Percentiles rank a stretch among this genome's conserved stretches.
phyloP scores from a whole-genome alignment of 2,329 filamentous ascomycete genomes.

The Sporothrix globosa region DNA sequence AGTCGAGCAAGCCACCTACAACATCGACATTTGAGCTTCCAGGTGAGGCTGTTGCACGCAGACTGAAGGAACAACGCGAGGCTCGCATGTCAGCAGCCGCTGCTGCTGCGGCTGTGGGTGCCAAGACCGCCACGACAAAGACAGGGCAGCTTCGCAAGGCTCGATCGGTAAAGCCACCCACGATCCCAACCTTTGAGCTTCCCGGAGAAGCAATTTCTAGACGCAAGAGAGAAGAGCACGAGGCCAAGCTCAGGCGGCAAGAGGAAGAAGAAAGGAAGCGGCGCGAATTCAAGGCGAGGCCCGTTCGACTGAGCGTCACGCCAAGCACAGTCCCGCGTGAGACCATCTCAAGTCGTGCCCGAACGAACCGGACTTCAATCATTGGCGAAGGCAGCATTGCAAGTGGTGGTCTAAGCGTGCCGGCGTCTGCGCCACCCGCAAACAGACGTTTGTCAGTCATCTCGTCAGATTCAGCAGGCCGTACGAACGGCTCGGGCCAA shows the following conservation, averaged over 20 bases:
- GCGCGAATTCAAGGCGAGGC: conserved; percentile 66
- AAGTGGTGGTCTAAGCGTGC: conserved; percentile 12
- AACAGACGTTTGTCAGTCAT: conserved; percentile 41
- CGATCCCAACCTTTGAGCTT: conserved; percentile 62
- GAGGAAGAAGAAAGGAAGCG: conserved; percentile 63
- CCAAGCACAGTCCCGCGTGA: conserved; percentile 55
- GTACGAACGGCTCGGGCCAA: conserved; percentile 17
- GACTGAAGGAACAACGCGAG: conserved; percentile 62
- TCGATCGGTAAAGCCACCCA: conserved; percentile 53
- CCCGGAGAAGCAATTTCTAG: conserved; percentile 64
- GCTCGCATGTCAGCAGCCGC: conserved; percentile 50
- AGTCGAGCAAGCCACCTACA: conserved; percentile 59
- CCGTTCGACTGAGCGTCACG: conserved; percentile 52
- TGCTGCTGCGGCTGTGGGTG: conserved; percentile 31
- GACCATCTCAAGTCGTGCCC: conserved; percentile 60
- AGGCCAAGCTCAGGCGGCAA: conserved; percentile 58
- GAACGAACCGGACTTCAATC: conserved; percentile 49
- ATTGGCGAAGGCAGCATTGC: conserved; percentile 1
- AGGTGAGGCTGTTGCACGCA: conserved; percentile 62
- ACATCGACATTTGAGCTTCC: conserved; percentile 63
- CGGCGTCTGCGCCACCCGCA: conserved; percentile 16
- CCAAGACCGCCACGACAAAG: conserved; percentile 33
- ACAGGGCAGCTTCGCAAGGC: conserved; percentile 49
- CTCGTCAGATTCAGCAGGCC: not conserved
- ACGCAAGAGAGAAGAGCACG: conserved; percentile 59